Conservation (phyloP, 2,329 filamentous ascomycete genomes). For the Sporothrix curviconia region DNA sequence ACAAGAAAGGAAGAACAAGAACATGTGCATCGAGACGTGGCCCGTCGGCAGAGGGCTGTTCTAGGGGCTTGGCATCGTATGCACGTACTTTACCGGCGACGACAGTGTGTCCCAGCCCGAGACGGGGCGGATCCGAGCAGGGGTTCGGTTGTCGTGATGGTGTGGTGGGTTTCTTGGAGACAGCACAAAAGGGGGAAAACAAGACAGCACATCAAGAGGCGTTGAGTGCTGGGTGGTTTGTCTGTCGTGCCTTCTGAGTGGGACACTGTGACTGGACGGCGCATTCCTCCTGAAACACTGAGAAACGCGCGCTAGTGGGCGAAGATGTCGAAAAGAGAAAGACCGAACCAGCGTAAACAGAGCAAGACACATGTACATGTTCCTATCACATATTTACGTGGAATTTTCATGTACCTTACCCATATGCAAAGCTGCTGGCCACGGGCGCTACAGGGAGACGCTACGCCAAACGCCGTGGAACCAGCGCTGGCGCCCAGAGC, state of each 20-base stretch:
- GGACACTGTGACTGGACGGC: neutral
- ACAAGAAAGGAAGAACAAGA: neutral
- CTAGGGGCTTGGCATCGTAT: slow-evolving; percentile 10
- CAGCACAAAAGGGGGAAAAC: too few species aligned
- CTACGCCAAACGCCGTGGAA: too few species aligned
- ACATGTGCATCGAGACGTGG: slow-evolving; percentile 6
- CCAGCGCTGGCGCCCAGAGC: too few species aligned
- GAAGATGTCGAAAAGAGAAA: neutral
- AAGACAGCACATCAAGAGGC: too few species aligned
- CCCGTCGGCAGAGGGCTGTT: neutral
- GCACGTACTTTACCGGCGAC: slow-evolving; percentile 7
- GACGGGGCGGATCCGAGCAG: neutral
- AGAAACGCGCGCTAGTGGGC: slow-evolving; percentile 5
- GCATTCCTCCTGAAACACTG: slow-evolving; percentile 7
- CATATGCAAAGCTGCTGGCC: neutral
- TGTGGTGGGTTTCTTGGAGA: too few species aligned
- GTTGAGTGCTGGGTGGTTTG: neutral
- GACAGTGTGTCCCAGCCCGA: neutral
- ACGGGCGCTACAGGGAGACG: neutral
- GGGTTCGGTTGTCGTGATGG: too few species aligned
- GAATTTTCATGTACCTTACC: too few species aligned
- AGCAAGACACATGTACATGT: neutral
- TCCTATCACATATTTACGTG: too few species aligned
- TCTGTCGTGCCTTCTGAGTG: neutral
- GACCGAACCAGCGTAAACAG: neutral